Percentiles rank a stretch among this genome's conserved stretches.
phyloP scores from a whole-genome alignment of 495 filamentous ascomycete genomes.

The Hypoxylon subgilvum region DNA sequence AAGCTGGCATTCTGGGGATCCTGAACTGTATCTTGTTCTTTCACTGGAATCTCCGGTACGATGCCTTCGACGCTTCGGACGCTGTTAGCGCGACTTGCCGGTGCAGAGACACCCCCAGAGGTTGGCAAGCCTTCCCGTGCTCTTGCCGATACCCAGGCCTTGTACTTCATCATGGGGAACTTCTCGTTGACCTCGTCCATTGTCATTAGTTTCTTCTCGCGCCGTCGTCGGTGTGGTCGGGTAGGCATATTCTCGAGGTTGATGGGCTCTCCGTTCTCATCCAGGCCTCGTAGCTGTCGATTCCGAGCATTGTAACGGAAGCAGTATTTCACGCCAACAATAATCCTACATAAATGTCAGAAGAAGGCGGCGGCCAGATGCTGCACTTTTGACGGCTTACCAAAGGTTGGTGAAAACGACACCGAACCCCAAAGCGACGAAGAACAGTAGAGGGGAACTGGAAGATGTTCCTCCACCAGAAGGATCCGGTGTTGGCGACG shows the following conservation, averaged over 20 bases:
- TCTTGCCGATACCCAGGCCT: constrained; percentile 85
- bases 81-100: constrained; percentile 72
- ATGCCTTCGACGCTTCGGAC: constrained; percentile 67
- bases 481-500: constrained; percentile 21
- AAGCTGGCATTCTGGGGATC: constrained; percentile 4
- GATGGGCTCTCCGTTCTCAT: constrained; percentile 87
- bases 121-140: constrained; percentile 83
- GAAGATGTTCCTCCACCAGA: constrained; percentile 39
- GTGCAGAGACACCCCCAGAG: constrained; percentile 80
- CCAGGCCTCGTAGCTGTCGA: constrained; percentile 70
- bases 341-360: constrained; percentile 75
- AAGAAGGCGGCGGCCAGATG: neutral
- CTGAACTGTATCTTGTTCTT: constrained; percentile 38
- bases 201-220: constrained; percentile 97
- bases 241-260: constrained; percentile 77
- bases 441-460: constrained; percentile 92
- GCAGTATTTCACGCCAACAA: constrained; percentile 98
- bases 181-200: constrained; percentile 99
- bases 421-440: constrained; percentile 95
- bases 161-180: constrained; percentile 95
- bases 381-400: constrained; percentile 58
- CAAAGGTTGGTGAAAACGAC: constrained; percentile 99
- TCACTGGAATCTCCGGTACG: constrained; percentile 48
- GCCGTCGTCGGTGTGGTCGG: constrained; percentile 75
- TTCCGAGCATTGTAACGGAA: constrained; percentile 97